Evolutionary conservation across 257 asterid genomes (phyloP).

Genomic region (Hygrophila difformis): DNA sequence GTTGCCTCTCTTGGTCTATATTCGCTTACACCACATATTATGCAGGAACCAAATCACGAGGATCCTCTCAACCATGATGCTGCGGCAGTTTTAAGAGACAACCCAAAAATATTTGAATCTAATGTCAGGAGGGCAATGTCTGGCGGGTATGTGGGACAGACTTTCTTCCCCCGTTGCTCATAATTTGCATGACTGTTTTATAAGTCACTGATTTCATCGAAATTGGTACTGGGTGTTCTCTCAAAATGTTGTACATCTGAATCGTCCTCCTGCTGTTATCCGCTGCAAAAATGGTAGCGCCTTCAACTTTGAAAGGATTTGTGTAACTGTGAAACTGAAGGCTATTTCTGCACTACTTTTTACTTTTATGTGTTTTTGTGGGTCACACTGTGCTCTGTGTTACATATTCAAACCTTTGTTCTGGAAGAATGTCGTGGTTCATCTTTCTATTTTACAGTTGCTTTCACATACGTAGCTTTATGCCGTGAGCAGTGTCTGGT

Average conservation of each 20-base stretch:
- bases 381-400: conserved; percentile 18
- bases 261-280: conserved; percentile 21
- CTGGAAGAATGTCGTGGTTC: conserved; percentile 10
- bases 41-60: conserved; percentile 93
- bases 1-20: not conserved
- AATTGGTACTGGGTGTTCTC: conserved; percentile 18
- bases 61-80: conserved; percentile 97
- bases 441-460: not conserved
- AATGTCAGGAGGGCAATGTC: conserved; percentile 86
- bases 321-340: conserved; percentile 26
- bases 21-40: conserved; percentile 15
- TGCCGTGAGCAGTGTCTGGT: not conserved
- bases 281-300: conserved; percentile 16
- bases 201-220: conserved; percentile 13
- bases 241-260: conserved; percentile 33
- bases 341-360: conserved; percentile 25
- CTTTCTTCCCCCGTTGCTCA: conserved; percentile 69
- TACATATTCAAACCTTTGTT: conserved; percentile 17
- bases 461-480: not conserved
- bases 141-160: conserved; percentile 89
- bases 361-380: conserved; percentile 15
- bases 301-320: conserved; percentile 14
- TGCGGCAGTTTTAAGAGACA: conserved; percentile 82
- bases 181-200: conserved; percentile 28
- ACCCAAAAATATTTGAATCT: conserved; percentile 76